phyloP scores from a whole-genome alignment of 2,329 filamentous ascomycete genomes.

The Aspergillus oerlinghausenensis region DNA sequence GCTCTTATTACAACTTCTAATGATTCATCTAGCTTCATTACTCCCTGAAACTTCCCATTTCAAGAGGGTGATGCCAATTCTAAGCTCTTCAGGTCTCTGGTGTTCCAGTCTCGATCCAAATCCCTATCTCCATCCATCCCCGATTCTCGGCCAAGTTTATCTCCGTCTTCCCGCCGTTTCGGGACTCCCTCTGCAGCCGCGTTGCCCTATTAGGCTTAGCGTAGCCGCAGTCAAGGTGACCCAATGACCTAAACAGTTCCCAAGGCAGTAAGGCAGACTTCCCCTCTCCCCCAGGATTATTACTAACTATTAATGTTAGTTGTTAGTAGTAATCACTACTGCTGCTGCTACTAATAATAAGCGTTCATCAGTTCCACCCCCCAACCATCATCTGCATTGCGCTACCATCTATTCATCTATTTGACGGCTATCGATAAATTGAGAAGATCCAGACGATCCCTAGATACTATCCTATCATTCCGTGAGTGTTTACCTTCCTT shows the following conservation, averaged over 20 bases:
- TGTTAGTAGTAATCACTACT: background rate
- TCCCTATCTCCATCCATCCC: background rate
- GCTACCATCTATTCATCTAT: background rate
- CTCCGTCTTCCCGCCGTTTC: background rate
- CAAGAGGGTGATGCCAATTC: too few species aligned
- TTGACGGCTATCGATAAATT: background rate
- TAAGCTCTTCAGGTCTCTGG: too few species aligned
- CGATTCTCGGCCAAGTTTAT: background rate
- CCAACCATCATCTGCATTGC: background rate
- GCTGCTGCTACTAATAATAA: constrained; percentile 13
- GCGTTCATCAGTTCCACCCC: constrained; percentile 8
- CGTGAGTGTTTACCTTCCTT: constrained; percentile 10
- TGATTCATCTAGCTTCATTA: too few species aligned
- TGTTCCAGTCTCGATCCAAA: too few species aligned
- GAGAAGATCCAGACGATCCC: background rate
- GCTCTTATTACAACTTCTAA: too few species aligned
- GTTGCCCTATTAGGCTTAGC: background rate
- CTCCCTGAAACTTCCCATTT: too few species aligned
- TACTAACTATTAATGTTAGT: background rate
- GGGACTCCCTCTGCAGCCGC: background rate
- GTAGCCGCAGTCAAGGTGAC: background rate
- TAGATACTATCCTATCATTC: background rate
- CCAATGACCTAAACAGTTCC: background rate
- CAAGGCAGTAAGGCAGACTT: background rate
- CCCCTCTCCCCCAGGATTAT: background rate